Percentiles rank a stretch among this genome's conserved stretches.
These are phyloP conservation scores for Trichosporon sp. DNA, from an alignment of 1,284 basidiomycete species.

Conservation along the genomic window DNA sequence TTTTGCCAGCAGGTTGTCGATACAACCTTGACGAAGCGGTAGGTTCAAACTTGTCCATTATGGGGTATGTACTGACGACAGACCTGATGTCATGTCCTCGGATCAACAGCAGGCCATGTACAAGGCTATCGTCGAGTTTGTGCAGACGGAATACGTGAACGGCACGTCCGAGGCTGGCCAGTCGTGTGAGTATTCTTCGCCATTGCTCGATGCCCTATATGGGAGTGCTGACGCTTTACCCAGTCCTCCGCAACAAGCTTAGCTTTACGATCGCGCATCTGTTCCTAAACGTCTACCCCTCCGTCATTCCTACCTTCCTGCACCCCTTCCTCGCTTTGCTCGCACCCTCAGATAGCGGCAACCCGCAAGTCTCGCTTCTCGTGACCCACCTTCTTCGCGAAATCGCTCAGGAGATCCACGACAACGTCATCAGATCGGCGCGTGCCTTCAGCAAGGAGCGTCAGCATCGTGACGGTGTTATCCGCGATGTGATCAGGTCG, in stretches of 20 bases:
- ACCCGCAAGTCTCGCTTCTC: conserved; percentile 61
- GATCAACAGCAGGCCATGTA: conserved; percentile 44
- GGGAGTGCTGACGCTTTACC: neutral
- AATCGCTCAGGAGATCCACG: conserved; percentile 86
- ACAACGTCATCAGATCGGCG: conserved; percentile 81
- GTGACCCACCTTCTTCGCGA: conserved; percentile 84
- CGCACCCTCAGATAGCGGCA: conserved; percentile 45
- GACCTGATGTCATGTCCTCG: conserved; percentile 34
- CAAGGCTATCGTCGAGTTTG: conserved; percentile 45
- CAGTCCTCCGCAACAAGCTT: conserved; percentile 77
- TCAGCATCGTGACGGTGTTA: conserved; percentile 70
- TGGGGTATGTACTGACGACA: conserved; percentile 10
- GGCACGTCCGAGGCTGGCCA: conserved; percentile 47
- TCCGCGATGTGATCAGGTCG: conserved; percentile 84
- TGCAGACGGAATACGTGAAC: conserved; percentile 48
- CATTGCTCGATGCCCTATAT: neutral
- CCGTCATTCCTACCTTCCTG: conserved; percentile 45
- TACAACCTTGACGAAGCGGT: conserved; percentile 44
- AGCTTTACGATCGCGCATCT: conserved; percentile 94
- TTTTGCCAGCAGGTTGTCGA: conserved; percentile 51
- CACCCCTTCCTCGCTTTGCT: conserved; percentile 51
- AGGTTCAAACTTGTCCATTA: conserved; percentile 6
- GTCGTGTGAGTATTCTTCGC: conserved; percentile 37
- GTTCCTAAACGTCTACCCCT: conserved; percentile 69
- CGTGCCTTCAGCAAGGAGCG: conserved; percentile 60